phyloP scores from a whole-genome alignment of 495 filamentous ascomycete species.

The Hypoxylon perforatum region DNA sequence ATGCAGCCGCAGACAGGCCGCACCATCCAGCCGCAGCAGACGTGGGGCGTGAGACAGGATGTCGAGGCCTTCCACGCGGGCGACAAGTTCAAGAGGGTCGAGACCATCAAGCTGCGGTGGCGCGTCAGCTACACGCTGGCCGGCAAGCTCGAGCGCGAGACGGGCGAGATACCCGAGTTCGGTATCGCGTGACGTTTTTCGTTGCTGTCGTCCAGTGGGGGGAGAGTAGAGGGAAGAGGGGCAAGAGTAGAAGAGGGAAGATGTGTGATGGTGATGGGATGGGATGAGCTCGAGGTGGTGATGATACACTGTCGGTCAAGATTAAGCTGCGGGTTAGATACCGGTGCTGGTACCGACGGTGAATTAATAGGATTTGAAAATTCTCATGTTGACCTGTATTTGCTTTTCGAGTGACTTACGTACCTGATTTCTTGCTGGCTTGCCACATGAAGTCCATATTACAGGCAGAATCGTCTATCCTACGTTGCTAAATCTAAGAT shows the following conservation, averaged over 20 bases:
- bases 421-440: not conserved
- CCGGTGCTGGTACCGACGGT: not conserved
- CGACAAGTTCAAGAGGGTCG: slow-evolving; percentile 75
- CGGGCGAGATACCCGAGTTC: slow-evolving; percentile 88
- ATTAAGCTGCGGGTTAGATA: not conserved
- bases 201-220: not conserved
- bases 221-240: not conserved
- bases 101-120: slow-evolving; percentile 87
- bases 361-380: not conserved
- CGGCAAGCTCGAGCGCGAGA: slow-evolving; percentile 71
- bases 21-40: slow-evolving; percentile 75
- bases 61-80: slow-evolving; percentile 76
- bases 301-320: too few relatives aligned
- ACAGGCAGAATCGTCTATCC: too few relatives aligned
- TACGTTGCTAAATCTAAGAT: too few relatives aligned
- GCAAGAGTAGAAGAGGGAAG: not conserved
- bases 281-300: not conserved
- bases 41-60: slow-evolving; percentile 81
- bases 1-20: slow-evolving; percentile 87
- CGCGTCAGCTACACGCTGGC: slow-evolving; percentile 82
- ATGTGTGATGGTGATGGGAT: not conserved
- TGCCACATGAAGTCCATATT: too few relatives aligned
- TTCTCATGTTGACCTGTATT: not conserved
- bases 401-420: not conserved
- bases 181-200: slow-evolving; percentile 65